These are phyloP conservation scores for Diaporthe eres DNA, from an alignment of 2,329 filamentous ascomycete genomes.

Conservation along the genomic window DNA sequence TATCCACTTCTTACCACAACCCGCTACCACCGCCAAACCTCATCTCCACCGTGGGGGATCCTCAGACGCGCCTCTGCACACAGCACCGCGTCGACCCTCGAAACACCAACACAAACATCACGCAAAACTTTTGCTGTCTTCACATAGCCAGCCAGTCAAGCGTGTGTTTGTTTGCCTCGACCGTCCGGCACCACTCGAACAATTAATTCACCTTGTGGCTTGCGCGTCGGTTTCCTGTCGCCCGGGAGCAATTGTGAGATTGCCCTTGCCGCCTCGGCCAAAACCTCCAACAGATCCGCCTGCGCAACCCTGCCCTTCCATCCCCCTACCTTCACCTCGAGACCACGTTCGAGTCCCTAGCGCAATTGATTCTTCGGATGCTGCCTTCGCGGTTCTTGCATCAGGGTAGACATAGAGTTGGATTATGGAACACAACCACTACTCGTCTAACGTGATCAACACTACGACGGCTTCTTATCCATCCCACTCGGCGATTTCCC, in stretches of 20 bases:
- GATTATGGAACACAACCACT: constrained; percentile 50
- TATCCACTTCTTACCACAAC: constrained; percentile 43
- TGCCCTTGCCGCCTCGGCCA: constrained; percentile 14
- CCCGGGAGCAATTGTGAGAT: constrained; percentile 14
- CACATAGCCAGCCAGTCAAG: neutral
- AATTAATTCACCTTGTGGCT: constrained; percentile 15
- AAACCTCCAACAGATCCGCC: constrained; percentile 19
- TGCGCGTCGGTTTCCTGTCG: neutral
- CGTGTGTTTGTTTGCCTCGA: constrained; percentile 11
- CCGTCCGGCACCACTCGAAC: neutral
- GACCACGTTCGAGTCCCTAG: constrained; percentile 32
- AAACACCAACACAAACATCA: constrained; percentile 36
- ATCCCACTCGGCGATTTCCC: constrained; percentile 47
- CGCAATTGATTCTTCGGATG: constrained; percentile 39
- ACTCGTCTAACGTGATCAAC: constrained; percentile 51
- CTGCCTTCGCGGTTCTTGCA: constrained; percentile 40
- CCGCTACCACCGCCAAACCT: constrained; percentile 33
- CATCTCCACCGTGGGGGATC: constrained; percentile 39
- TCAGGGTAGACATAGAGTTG: constrained; percentile 43
- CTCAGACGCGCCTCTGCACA: constrained; percentile 38
- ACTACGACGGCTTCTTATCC: constrained; percentile 49
- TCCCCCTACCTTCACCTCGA: constrained; percentile 28
- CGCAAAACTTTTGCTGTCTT: constrained; percentile 6
- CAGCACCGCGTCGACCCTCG: constrained; percentile 33
- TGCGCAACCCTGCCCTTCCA: constrained; percentile 10